Evolutionary conservation across 2,329 filamentous ascomycete species (phyloP), one percentile per base, ranked within the genome.

Genomic region (Fusarium miscanthi): DNA sequence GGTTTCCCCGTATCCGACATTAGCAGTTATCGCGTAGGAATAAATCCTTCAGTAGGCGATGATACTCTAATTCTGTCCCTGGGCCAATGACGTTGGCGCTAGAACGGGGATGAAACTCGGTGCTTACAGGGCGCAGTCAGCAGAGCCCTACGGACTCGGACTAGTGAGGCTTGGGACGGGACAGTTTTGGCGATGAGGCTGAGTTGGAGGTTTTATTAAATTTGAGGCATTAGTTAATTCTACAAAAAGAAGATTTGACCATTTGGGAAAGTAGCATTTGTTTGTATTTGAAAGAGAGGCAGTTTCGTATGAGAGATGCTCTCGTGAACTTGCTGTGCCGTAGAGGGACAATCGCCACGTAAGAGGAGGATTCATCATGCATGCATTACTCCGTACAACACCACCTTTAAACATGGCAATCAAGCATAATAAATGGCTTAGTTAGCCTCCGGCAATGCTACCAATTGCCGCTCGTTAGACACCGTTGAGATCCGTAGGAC

Each of bases 111-210:
- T 67, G 65, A 67, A 68, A 68, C 65, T 42, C 6, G 40, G 16
- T 49, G 64, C 63, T 67, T 42, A 62, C 64, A 68, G 6, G 65
- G 54, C 65, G 63, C 65, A 68, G 65, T 42, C 16, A 62, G 8
- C 11, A 37, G 16, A 52, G 30, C 45, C 64, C 53, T 54, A 67
- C 65, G 65, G 65, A 67, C 37, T 62, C 65, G 65, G 65, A 68
- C 56, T 49, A 38, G 21, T 4, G 11, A 38, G 41, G 40, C 25
- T 35, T 9, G 2, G 13, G 27, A 25, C 14, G 23, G 17, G 14
- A 11, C 27, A n/a, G 13, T 14, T 16, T 19, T 52, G n/a, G n/a
- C n/a, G n/a, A 42, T 13, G 53, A 57, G 40, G 40, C 31, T 27
- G n/a, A 23, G 40, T 1, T 48, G 2, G 2, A 35, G 14, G 8